A percentile compares a stretch with the other conserved stretches of the same genome.
Evolutionary conservation across 352 stramenopile species (phyloP).

Genomic region (Thraustochytrium sp.): DNA sequence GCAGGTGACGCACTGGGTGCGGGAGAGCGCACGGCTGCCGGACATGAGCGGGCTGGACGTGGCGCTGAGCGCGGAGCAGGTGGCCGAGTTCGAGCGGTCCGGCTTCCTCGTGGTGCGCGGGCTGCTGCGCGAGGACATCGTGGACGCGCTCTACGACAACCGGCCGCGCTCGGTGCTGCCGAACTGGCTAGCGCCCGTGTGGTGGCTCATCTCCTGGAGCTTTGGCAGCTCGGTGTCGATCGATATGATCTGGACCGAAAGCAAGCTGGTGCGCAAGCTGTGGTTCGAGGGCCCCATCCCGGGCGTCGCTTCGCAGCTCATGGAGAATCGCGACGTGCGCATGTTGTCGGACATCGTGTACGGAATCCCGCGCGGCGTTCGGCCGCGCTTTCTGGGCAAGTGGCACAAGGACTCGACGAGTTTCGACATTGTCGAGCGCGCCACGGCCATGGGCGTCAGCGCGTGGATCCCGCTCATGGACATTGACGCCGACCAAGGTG

Average conservation of each 20-base stretch:
- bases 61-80: background rate
- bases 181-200: background rate
- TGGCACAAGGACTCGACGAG: constrained; percentile 32
- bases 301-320: background rate
- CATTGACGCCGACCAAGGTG: background rate
- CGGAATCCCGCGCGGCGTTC: background rate
- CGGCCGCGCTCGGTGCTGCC: background rate
- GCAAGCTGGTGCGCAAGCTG: background rate
- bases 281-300: background rate
- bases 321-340: background rate
- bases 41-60: background rate
- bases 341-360: constrained; percentile 15
- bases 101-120: constrained; percentile 1
- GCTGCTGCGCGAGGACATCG: background rate
- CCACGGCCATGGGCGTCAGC: background rate
- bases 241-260: constrained; percentile 27
- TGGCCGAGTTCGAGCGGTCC: background rate
- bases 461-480: constrained; percentile 14
- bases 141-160: background rate
- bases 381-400: constrained; percentile 5
- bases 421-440: constrained; percentile 17
- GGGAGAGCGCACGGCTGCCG: background rate
- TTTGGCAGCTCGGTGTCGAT: background rate
- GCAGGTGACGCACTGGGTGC: background rate
- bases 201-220: background rate